Percentiles rank a stretch among this genome's conserved stretches.
Conservation (phyloP, 345 rosid genomes). For the Punica granatum region DNA sequence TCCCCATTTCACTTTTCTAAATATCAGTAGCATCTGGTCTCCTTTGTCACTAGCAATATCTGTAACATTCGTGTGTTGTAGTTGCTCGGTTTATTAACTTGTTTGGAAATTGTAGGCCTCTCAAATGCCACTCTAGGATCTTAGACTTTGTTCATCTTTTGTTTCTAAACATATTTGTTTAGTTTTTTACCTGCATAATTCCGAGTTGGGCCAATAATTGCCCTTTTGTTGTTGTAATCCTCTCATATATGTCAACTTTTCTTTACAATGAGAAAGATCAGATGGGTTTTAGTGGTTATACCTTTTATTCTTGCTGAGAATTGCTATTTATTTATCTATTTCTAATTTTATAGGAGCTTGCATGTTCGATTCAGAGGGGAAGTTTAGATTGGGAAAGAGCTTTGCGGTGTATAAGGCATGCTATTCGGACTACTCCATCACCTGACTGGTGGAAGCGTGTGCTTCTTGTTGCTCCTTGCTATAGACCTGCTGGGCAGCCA, state of each 20-base stretch:
- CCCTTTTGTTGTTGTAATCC: neutral
- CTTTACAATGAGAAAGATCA: neutral
- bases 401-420: constrained; percentile 90
- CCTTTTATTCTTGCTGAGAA: neutral
- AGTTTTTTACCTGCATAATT: neutral
- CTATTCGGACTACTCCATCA: constrained; percentile 92
- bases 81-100: neutral
- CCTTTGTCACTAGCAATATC: neutral
- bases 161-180: neutral
- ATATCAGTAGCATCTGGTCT: neutral
- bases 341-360: constrained; percentile 55
- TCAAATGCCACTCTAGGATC: neutral
- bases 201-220: neutral
- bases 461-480: constrained; percentile 82
- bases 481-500: constrained; percentile 58
- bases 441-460: constrained; percentile 99
- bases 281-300: neutral
- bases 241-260: neutral
- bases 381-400: constrained; percentile 99
- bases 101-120: neutral
- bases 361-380: constrained; percentile 78
- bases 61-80: neutral
- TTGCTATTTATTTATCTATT: neutral
- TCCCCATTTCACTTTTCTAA: neutral
- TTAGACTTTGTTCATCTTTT: neutral